A percentile compares a stretch with the other conserved stretches of the same genome.
phyloP scores from a whole-genome alignment of 768 basidiomycete genomes.

The Pluteus cervinus region DNA sequence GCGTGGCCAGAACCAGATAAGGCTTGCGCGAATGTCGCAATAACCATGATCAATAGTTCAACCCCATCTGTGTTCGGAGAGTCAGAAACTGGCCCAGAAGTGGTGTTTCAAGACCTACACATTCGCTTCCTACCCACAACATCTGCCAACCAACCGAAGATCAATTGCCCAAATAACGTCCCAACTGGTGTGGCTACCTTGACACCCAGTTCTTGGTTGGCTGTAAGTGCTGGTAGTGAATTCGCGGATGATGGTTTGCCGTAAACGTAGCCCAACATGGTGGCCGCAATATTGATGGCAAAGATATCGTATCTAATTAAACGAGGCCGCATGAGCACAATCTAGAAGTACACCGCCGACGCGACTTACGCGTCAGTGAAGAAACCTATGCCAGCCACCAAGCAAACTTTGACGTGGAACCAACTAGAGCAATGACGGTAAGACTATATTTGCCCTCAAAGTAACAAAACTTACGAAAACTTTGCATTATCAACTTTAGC shows the following conservation, averaged over 20 bases:
- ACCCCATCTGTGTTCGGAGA: slow-evolving; percentile 45
- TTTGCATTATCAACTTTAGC: slow-evolving; percentile 82
- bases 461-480: slow-evolving; percentile 55
- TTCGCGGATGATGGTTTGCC: too few species aligned
- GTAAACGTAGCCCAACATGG: slow-evolving; percentile 84
- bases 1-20: slow-evolving; percentile 62
- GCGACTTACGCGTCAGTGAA: slow-evolving; percentile 82
- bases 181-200: slow-evolving; percentile 77
- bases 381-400: slow-evolving; percentile 78
- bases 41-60: slow-evolving; percentile 77
- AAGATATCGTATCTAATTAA: slow-evolving; percentile 70
- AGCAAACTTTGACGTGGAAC: slow-evolving; percentile 79
- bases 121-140: slow-evolving; percentile 73
- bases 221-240: slow-evolving; percentile 31
- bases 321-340: too few species aligned
- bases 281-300: slow-evolving; percentile 80
- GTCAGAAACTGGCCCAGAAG: neutral
- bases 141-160: slow-evolving; percentile 82
- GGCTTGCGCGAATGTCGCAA: slow-evolving; percentile 76
- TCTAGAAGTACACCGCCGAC: too few species aligned
- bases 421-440: slow-evolving; percentile 37
- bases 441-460: neutral
- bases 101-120: slow-evolving; percentile 41
- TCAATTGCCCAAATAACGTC: slow-evolving; percentile 66
- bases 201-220: slow-evolving; percentile 69